Evolutionary conservation across 441 rosid species (phyloP).

Genomic region (Brassica hybrid): DNA sequence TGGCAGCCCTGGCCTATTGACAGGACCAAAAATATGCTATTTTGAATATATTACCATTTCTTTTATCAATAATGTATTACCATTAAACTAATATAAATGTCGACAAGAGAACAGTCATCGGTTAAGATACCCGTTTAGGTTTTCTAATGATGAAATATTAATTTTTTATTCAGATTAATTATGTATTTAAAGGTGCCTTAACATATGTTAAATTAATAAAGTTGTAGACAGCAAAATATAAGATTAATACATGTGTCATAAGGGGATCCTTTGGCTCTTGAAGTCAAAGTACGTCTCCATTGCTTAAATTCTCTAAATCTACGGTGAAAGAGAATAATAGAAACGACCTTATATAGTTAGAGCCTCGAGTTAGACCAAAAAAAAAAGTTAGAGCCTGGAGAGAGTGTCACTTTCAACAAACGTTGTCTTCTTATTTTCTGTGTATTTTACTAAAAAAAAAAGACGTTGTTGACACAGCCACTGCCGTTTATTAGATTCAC

Average conservation of each 20-base stretch:
- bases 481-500: conserved; percentile 14
- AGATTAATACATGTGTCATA: conserved; percentile 15
- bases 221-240: neutral
- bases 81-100: neutral
- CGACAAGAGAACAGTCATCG: neutral
- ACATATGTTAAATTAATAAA: neutral
- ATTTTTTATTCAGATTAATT: no score
- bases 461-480: neutral
- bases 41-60: no score
- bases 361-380: no score
- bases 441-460: neutral
- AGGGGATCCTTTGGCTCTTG: conserved; percentile 18
- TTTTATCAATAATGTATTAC: no score
- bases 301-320: neutral
- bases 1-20: no score
- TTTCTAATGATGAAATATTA: no score
- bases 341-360: neutral
- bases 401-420: conserved; percentile 22
- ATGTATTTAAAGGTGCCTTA: neutral
- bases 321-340: conserved; percentile 16
- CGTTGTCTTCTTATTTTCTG: conserved; percentile 11
- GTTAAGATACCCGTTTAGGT: no score
- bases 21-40: no score
- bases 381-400: neutral
- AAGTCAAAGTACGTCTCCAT: conserved; percentile 25